Base-by-base conservation (phyloP, 2,329 filamentous ascomycete genomes). In the Trichoderma aggressivum region DNA sequence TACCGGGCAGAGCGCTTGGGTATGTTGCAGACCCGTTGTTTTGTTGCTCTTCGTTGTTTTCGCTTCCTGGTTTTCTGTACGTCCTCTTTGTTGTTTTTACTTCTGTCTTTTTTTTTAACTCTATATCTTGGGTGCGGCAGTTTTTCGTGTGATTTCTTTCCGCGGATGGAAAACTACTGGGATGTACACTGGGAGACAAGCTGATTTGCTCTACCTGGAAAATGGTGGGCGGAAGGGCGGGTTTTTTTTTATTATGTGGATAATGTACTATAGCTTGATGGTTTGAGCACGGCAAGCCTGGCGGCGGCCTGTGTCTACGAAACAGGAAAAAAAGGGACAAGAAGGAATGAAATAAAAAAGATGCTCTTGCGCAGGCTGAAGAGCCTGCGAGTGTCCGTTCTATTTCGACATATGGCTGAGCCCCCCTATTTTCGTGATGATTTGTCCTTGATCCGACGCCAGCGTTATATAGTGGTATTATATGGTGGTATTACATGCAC, bases 191-290 rank as follows among this genome's bases (percentile, higher is more conserved):
- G 65, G 55, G 65, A 39, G 65, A 68, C 39, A 50, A 66, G 56
- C 53, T 58, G 62, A 61, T 60, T 56, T 70, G 64, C 59, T 70
- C 61, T 71, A 69, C 66, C 72, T 74, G 72, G 71, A 74, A 73
- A 56, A 73, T 43, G 73, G 65, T 64, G 69, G 65, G 65, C 65
- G 56, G 55, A 68, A 24, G 28, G 65, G 56, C 65, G 43, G 65
- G 56, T 47, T 61, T 50, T 53, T n/a, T 26, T 47, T 50, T 39
- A 56, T 67, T 63, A 43, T 66, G 71, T 70, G 71, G 67, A 72
- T 71, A 70, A 72, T 72, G 71, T 72, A 72, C 62, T 72, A 72
- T 72, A 71, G 67, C 64, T 65, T 70, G 64, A 70, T 72, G 71
- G 63, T 72, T 61, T 32, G 18, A 70, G 50, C 61, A 71, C 64